These are phyloP conservation scores for Trametes cingulata DNA, from an alignment of 768 basidiomycete species.

Conservation along the genomic window DNA sequence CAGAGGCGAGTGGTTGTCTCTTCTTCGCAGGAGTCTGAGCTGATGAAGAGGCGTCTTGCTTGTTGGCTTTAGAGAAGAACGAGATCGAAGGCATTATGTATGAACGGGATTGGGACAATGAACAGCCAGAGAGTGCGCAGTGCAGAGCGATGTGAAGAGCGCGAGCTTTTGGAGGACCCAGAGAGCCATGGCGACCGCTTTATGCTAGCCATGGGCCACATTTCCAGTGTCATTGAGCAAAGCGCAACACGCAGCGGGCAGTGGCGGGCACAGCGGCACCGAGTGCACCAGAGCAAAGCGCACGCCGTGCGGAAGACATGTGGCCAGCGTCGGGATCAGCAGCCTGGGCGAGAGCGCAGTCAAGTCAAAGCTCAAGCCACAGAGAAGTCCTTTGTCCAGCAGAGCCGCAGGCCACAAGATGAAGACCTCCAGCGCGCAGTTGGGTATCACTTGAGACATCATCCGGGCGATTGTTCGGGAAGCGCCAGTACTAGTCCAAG, in stretches of 20 bases:
- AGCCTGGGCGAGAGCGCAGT: not conserved
- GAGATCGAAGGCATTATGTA: conserved; percentile 8
- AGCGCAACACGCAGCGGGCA: not conserved
- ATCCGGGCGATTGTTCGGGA: not conserved
- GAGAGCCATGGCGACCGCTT: conserved; percentile 10
- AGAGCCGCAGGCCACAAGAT: not conserved
- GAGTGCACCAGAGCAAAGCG: conserved; percentile 1
- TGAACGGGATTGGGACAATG: not conserved
- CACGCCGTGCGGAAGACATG: not conserved
- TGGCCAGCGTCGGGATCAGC: conserved; percentile 5
- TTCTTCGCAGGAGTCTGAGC: not conserved
- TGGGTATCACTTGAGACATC: not conserved
- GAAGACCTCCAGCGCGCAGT: not conserved
- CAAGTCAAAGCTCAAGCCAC: not conserved
- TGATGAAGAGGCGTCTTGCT: not conserved
- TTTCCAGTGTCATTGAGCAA: not conserved
- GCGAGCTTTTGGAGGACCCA: not conserved
- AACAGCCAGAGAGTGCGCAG: not conserved
- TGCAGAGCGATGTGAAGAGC: conserved; percentile 4
- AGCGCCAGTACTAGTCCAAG: too few species aligned
- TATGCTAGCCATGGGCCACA: not conserved
- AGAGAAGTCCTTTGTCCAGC: not conserved
- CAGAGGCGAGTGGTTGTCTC: not conserved
- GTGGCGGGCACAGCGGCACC: conserved; percentile 1
- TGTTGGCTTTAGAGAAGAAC: not conserved